Evolutionary conservation across 495 filamentous ascomycete genomes (phyloP), one percentile per base, ranked within the genome.

Genomic region (Neurospora sp.): DNA sequence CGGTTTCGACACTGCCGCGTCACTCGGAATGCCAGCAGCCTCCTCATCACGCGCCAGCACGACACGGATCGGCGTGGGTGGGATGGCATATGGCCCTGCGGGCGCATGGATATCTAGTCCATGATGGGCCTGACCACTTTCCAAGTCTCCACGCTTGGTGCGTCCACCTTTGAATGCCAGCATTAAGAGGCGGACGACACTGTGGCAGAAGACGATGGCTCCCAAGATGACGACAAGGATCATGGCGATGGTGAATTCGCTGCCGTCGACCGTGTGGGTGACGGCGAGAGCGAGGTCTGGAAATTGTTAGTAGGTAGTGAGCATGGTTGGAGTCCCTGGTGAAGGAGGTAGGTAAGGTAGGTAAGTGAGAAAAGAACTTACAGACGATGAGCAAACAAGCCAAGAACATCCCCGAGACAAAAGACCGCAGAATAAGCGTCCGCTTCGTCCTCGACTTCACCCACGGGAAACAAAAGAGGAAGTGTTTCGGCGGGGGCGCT

Each of bases 121-220:
- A 0, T 37, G 40, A 66, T 71, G 37, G 5, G 62, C n/a, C 45
- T 39, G 54, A 0, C 54, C 54, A 7, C 24, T 62, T 9, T 74
- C 70, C 13, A 38, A 24, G 39, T 78, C 75, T 8, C 79, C 76
- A 39, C 79, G 74, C 43, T 77, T 78, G 2, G 15, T 34, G 21
- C 80, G 79, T 39, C 81, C 78, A 24, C 75, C 76, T 71, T 79
- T 85, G 71, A 87, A 78, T 38, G 88, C 78, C 42, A 90, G 79
- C 84, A 94, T 89, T 81, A 88, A 91, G 28, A 95, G 86, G 15
- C 91, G 88, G 71, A 93, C 88, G 9, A 94, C 82, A 36, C 89
- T 88, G 83, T 97, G 92, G 76, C 88, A 91, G 83, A 95, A 94
- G 80, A 94, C 86, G 76, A 96, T 90, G 5, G 90, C 90, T 71